Evolutionary conservation across 148 eudicot species (phyloP).

Genomic region (Heliosperma pusillum): DNA sequence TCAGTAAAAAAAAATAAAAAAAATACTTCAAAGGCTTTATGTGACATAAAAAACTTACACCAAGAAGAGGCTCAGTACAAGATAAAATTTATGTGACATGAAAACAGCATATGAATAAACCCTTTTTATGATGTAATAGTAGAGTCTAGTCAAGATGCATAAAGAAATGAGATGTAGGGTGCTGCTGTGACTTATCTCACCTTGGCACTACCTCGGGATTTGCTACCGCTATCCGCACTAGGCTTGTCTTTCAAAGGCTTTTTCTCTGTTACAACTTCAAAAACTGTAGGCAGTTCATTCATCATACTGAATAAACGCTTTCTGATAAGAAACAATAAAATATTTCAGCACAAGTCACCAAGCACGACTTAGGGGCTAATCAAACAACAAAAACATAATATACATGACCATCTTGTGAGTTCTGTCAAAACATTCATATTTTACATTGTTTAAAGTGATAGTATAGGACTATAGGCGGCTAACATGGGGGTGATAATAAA

Average conservation of each 20-base stretch:
- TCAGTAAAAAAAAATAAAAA: too few relatives aligned
- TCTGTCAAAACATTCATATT: not conserved
- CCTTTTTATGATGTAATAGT: too few relatives aligned
- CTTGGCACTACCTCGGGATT: slow-evolving; percentile 66
- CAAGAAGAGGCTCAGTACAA: not conserved
- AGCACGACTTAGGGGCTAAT: not conserved
- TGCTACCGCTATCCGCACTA: slow-evolving; percentile 72
- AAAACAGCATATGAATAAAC: not conserved
- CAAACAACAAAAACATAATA: not conserved
- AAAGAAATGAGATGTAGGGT: not conserved
- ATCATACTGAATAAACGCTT: slow-evolving; percentile 78
- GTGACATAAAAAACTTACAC: too few relatives aligned
- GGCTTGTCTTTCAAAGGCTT: slow-evolving; percentile 67
- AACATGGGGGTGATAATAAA: not conserved
- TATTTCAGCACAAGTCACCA: slow-evolving; percentile 8
- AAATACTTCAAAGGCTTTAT: too few relatives aligned
- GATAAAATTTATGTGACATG: not conserved
- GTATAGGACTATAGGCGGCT: not conserved
- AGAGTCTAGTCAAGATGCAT: not conserved
- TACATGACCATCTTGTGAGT: not conserved
- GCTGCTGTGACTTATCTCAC: slow-evolving; percentile 30
- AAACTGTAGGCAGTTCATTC: slow-evolving; percentile 75
- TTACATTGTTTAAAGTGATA: not conserved
- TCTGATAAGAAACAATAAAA: slow-evolving; percentile 40
- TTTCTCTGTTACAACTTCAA: slow-evolving; percentile 66